phyloP scores from a whole-genome alignment of 2,329 filamentous ascomycete genomes.

The Fusarium succisae region DNA sequence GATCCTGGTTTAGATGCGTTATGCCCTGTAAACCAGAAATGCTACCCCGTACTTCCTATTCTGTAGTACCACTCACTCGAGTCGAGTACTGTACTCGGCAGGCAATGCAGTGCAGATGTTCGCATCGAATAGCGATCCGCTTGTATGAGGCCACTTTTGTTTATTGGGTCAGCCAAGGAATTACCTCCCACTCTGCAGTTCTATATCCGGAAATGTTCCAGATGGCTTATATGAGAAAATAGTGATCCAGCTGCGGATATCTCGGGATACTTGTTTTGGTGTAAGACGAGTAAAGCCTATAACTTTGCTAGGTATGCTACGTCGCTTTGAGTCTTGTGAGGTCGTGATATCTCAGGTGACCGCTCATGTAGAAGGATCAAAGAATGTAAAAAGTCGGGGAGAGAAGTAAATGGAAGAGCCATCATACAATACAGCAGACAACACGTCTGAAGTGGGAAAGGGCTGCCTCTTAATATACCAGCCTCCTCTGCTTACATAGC shows the following conservation, averaged over 20 bases:
- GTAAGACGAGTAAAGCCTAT: conserved; percentile 23
- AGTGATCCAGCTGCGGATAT: conserved; percentile 13
- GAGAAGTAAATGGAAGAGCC: conserved; percentile 14
- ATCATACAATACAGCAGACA: conserved; percentile 18
- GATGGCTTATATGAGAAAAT: conserved; percentile 26
- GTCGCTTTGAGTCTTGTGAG: conserved; percentile 5
- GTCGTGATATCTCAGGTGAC: conserved; percentile 33
- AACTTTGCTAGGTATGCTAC: not conserved
- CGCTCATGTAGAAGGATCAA: conserved; percentile 12
- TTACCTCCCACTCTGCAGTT: conserved; percentile 5
- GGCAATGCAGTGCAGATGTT: conserved; percentile 20
- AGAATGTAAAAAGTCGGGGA: conserved; percentile 3
- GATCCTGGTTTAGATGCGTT: conserved; percentile 10
- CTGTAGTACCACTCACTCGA: not conserved
- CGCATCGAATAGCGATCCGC: conserved; percentile 37
- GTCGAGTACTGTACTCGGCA: not conserved
- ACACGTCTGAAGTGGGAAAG: conserved; percentile 8
- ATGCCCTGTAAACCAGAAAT: conserved; percentile 4
- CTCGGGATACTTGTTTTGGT: conserved; percentile 24
- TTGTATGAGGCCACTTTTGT: conserved; percentile 21
- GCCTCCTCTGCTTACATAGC: conserved; percentile 17
- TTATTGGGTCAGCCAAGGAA: conserved; percentile 13
- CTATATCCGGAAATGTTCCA: conserved; percentile 26
- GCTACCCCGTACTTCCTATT: conserved; percentile 24
- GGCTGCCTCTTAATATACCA: conserved; percentile 23